Base-by-base conservation (phyloP, 1,139 yeast genomes). In the Yarrowia galli region DNA sequence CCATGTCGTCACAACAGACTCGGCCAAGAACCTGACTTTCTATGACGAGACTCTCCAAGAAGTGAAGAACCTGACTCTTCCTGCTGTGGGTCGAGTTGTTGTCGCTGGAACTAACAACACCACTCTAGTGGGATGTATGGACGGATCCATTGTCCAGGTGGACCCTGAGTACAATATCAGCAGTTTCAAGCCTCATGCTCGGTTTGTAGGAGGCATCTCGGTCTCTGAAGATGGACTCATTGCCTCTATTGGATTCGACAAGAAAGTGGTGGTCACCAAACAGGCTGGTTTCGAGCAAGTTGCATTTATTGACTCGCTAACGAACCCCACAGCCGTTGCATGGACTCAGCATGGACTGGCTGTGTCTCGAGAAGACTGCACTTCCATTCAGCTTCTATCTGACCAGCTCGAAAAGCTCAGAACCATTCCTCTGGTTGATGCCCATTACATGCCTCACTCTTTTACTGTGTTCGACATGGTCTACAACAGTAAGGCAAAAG, bases 391-490 rank as follows among this genome's bases (percentile, higher is more conserved):
- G 25, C 54, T 61, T 9, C 46, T 61, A 2, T 22, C 53, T 10
- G 1, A 12, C 15, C 54, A 45, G 8, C n/a, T 61, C 18, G 54
- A 61, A 13, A 45, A 61, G 36, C 32, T 61, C 35, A 32, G 23
- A 23, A 61, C 65, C n/a, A 46, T 61, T 61, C 65, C 45, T 23
- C 56, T 61, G 8, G 54, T 48, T 12, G 54, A 61, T 16, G 65
- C 54, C 9, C 53, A 46, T 6, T 48, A 46, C 35, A 61, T 61
- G 65, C 54, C 65, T 6, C 54, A 61, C 23, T 61, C 65, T 1
- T 61, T 61, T 13, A 61, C 65, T 6, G 65, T 61, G 23, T 61
- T 46, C 22, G 65, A 61, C 18, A 61, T 61, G 65, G 43, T 46
- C 25, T 61, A 61, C 56, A 46, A 46, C 12, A 7, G 2, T 3